A percentile compares a stretch with the other conserved stretches of the same genome.
Conservation (phyloP, 2,329 filamentous ascomycete species). For the Cytospora mali region DNA sequence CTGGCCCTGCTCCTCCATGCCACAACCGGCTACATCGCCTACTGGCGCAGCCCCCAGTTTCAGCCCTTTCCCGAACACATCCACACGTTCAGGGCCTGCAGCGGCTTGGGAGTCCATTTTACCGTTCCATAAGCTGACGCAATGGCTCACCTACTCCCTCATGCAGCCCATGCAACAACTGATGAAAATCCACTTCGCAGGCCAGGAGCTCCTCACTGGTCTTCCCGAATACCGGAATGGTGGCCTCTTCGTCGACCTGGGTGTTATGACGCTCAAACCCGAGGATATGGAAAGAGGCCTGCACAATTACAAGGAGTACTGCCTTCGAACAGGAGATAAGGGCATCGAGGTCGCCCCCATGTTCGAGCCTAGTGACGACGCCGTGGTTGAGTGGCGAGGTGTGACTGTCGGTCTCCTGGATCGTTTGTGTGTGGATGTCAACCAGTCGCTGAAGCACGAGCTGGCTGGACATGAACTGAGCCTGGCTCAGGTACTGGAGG, state of each 20-base stretch:
- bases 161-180: constrained; percentile 65
- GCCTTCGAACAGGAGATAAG: constrained; percentile 69
- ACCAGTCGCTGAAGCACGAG: constrained; percentile 64
- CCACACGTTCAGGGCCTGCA: constrained; percentile 41
- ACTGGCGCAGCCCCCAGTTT: constrained; percentile 50
- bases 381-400: constrained; percentile 68
- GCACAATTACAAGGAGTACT: constrained; percentile 62
- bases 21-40: constrained; percentile 52
- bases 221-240: constrained; percentile 75
- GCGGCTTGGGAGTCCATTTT: constrained; percentile 78
- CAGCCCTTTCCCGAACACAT: constrained; percentile 49
- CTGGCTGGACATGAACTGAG: constrained; percentile 73
- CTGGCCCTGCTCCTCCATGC: constrained; percentile 87
- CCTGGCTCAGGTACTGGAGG: constrained; percentile 88
- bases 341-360: constrained; percentile 57
- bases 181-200: constrained; percentile 54
- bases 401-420: constrained; percentile 65
- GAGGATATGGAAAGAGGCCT: constrained; percentile 47
- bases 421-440: constrained; percentile 53
- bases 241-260: constrained; percentile 66
- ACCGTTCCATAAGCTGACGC: constrained; percentile 62
- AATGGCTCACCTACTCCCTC: constrained; percentile 74
- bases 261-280: constrained; percentile 54
- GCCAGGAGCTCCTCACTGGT: constrained; percentile 62
- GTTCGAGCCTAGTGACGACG: constrained; percentile 62